A percentile compares a stretch with the other conserved stretches of the same genome.
phyloP scores from a whole-genome alignment of 176 grass and related monocot genomes.

The Poa pratensis region DNA sequence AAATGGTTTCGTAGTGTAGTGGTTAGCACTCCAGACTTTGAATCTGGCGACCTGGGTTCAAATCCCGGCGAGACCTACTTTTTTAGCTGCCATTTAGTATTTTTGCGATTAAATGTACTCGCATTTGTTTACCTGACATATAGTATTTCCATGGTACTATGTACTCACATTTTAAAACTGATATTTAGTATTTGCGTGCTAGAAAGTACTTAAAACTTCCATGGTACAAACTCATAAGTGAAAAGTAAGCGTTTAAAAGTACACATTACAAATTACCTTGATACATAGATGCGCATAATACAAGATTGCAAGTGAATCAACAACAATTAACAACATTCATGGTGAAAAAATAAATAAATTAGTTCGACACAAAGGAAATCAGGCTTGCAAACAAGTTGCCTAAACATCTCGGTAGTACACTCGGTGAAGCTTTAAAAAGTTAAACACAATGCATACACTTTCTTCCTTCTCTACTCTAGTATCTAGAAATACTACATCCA shows the following conservation, averaged over 20 bases:
- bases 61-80: slow-evolving; percentile 65
- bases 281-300: background rate
- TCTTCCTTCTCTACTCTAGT: slow-evolving; percentile 17
- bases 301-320: background rate
- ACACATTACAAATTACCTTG: too few species aligned
- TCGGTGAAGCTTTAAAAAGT: background rate
- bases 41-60: slow-evolving; percentile 99
- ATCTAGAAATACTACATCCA: background rate
- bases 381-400: background rate
- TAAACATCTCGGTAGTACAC: background rate
- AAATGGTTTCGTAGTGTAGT: slow-evolving; percentile 63
- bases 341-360: background rate
- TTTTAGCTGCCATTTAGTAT: background rate
- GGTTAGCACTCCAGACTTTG: slow-evolving; percentile 99
- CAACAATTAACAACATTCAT: background rate
- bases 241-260: too few species aligned
- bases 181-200: background rate
- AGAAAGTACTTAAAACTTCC: background rate
- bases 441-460: background rate
- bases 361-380: background rate
- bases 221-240: background rate
- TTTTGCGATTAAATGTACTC: background rate
- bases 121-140: background rate
- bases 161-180: background rate
- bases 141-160: background rate